Conservation (phyloP, 139 green algal species). For the Tetraselmis chui region DNA sequence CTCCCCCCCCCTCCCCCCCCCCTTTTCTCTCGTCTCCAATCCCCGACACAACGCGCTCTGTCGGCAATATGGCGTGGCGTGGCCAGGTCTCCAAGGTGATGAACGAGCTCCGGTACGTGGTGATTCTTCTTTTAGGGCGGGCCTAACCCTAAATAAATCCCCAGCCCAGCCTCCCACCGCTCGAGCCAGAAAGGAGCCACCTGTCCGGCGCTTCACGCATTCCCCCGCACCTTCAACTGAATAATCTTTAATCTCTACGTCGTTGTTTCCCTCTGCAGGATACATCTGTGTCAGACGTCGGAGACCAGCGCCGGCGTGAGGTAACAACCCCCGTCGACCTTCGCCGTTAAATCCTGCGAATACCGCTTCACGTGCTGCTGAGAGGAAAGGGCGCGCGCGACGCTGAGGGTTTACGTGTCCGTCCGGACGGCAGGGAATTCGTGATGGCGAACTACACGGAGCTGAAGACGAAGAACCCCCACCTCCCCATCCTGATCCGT, state of each 20-base stretch:
- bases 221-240: background rate
- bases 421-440: constrained; percentile 59
- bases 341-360: background rate
- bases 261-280: constrained; percentile 32
- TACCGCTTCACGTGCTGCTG: too few relatives aligned
- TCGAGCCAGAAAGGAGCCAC: too few relatives aligned
- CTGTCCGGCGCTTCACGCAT: too few relatives aligned
- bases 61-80: background rate
- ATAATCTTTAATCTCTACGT: background rate
- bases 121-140: background rate
- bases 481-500: constrained; percentile 76
- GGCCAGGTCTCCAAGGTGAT: background rate
- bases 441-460: constrained; percentile 70
- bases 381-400: too few relatives aligned
- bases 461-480: constrained; percentile 82
- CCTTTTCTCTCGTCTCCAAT: too few relatives aligned
- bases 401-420: background rate
- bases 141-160: background rate
- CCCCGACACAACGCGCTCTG: too few relatives aligned
- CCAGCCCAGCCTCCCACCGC: background rate
- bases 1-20: too few relatives aligned
- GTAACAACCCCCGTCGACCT: constrained; percentile 21
- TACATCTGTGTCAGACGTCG: constrained; percentile 69
- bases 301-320: constrained; percentile 61
- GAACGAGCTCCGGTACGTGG: background rate